Percentiles rank a stretch among this genome's conserved stretches.
These are phyloP conservation scores for Trichoderma endophyticum DNA, from an alignment of 2,329 filamentous ascomycete species.

Conservation along the genomic window DNA sequence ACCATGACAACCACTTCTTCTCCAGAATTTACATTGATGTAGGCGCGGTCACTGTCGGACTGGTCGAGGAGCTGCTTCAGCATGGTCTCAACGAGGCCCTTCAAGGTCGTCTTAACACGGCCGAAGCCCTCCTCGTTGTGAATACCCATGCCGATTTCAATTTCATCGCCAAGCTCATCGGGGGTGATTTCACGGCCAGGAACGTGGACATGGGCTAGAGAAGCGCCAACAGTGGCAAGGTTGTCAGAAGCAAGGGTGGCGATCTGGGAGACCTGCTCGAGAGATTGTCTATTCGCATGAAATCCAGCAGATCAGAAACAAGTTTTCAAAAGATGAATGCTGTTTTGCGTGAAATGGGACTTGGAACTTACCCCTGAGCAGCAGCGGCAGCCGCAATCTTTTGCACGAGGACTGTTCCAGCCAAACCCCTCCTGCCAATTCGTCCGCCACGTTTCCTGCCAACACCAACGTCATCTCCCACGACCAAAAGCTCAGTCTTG, in stretches of 20 bases:
- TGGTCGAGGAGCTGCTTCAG: slow-evolving; percentile 59
- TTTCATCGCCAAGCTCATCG: slow-evolving; percentile 47
- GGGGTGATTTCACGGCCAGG: slow-evolving; percentile 41
- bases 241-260: slow-evolving; percentile 47
- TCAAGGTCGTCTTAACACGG: slow-evolving; percentile 46
- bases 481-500: slow-evolving; percentile 66
- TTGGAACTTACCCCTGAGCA: slow-evolving; percentile 21
- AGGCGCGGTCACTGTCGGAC: slow-evolving; percentile 52
- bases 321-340: not conserved
- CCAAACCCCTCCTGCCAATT: slow-evolving; percentile 68
- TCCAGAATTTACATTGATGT: slow-evolving; percentile 42
- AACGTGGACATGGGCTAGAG: slow-evolving; percentile 52
- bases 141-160: slow-evolving; percentile 49
- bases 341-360: not conserved
- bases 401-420: slow-evolving; percentile 62
- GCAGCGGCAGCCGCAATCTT: slow-evolving; percentile 65
- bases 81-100: slow-evolving; percentile 57
- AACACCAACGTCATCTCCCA: slow-evolving; percentile 72
- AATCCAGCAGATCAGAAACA: not conserved
- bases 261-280: slow-evolving; percentile 44
- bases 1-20: slow-evolving; percentile 33
- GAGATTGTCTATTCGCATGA: slow-evolving; percentile 10
- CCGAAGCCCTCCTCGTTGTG: slow-evolving; percentile 38
- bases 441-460: slow-evolving; percentile 64
- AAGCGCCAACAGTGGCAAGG: slow-evolving; percentile 50